phyloP scores from a whole-genome alignment of 768 basidiomycete genomes.

The Floccularia luteovirens region DNA sequence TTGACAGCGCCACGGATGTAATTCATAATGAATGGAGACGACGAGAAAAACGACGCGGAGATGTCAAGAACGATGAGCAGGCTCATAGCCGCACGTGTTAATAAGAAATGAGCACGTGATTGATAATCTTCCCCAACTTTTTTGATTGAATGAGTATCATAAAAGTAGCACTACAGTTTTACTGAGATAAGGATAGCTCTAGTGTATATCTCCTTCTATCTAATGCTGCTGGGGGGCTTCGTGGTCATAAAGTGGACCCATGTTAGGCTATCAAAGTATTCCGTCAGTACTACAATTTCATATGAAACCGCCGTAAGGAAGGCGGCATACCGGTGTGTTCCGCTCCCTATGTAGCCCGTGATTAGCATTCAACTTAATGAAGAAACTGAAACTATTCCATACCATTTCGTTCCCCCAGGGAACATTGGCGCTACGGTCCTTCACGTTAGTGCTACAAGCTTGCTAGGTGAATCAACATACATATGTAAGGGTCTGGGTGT shows the following conservation, averaged over 20 bases:
- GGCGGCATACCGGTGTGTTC: conserved; percentile 61
- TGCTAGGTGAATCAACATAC: conserved; percentile 42
- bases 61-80: conserved; percentile 7
- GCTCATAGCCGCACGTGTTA: no score
- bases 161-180: no score
- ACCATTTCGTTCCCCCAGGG: conserved; percentile 97
- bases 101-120: no score
- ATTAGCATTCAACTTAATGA: conserved; percentile 9
- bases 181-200: no score
- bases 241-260: conserved; percentile 64
- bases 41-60: conserved; percentile 10
- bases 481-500: conserved; percentile 91
- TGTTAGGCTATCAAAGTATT: conserved; percentile 37
- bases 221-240: conserved; percentile 31
- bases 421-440: conserved; percentile 56
- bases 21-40: conserved; percentile 49
- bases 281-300: conserved; percentile 9
- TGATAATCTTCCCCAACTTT: no score
- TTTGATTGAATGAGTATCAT: no score
- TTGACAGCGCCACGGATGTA: conserved; percentile 82
- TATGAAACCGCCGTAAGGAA: conserved; percentile 1
- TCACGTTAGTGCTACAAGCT: conserved; percentile 2
- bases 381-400: conserved; percentile 19
- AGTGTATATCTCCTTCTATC: conserved; percentile 4
- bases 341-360: conserved; percentile 60